Percentiles rank a stretch among this genome's conserved stretches.
Conservation (phyloP, 306 rosid species). For the Quercus glauca region DNA sequence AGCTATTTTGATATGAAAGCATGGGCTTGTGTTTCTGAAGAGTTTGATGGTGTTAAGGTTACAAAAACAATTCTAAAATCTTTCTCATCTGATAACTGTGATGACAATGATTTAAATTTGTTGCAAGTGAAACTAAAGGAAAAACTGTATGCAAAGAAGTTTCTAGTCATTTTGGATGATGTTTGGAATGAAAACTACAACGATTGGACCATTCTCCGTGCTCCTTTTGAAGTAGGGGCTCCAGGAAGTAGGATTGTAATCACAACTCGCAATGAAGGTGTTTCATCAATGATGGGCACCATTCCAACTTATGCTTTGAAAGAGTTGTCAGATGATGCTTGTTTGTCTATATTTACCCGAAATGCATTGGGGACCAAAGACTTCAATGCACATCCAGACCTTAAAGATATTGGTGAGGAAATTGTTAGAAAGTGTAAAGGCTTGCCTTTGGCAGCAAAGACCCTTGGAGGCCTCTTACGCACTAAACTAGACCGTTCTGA, state of each 20-base stretch:
- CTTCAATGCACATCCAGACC: neutral
- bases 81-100: neutral
- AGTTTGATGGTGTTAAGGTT: neutral
- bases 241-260: neutral
- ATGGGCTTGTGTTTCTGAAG: neutral
- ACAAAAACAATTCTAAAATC: neutral
- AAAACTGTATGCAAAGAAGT: neutral
- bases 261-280: neutral
- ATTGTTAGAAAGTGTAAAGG: neutral
- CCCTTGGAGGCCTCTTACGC: neutral
- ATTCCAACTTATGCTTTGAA: neutral
- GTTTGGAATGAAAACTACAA: neutral
- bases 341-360: neutral
- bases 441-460: constrained; percentile 3
- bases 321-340: neutral
- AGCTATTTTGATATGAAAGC: neutral
- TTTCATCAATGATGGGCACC: constrained; percentile 2
- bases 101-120: neutral
- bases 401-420: neutral
- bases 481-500: neutral
- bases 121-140: neutral
- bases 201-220: neutral
- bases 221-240: constrained; percentile 1
- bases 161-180: neutral
- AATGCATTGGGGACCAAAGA: constrained; percentile 3